Evolutionary conservation across 306 rosid species (phyloP).

Genomic region (Castanopsis chinensis): DNA sequence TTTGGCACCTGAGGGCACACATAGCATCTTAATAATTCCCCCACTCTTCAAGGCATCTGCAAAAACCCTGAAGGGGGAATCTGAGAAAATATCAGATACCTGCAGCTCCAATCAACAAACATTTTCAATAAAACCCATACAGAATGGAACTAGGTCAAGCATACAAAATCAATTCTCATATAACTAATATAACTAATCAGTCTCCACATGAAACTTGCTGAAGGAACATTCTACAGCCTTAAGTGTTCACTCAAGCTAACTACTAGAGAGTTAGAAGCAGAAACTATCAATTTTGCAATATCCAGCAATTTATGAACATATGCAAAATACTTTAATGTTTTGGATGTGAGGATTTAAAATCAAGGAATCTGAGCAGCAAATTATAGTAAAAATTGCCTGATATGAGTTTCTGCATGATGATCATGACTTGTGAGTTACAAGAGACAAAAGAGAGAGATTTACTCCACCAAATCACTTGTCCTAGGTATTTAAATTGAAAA

Average conservation of each 20-base stretch:
- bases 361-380: not conserved
- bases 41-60: slow-evolving; percentile 71
- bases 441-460: not conserved
- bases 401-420: not conserved
- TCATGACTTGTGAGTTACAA: not conserved
- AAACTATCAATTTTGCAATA: not conserved
- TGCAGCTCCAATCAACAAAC: slow-evolving; percentile 34
- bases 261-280: not conserved
- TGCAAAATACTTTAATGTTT: not conserved
- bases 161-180: slow-evolving; percentile 10
- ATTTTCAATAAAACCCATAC: not conserved
- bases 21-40: slow-evolving; percentile 74
- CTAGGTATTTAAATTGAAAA: not conserved
- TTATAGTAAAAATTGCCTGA: not conserved
- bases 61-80: slow-evolving; percentile 79
- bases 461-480: not conserved
- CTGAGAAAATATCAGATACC: slow-evolving; percentile 81
- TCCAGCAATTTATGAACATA: not conserved
- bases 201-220: not conserved
- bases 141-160: not conserved
- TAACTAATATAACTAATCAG: not conserved
- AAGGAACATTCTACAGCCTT: not conserved
- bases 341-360: not conserved
- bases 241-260: not conserved
- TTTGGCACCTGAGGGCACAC: slow-evolving; percentile 78